phyloP scores from a whole-genome alignment of 306 rosid genomes.

The Sechiopsis laciniata region DNA sequence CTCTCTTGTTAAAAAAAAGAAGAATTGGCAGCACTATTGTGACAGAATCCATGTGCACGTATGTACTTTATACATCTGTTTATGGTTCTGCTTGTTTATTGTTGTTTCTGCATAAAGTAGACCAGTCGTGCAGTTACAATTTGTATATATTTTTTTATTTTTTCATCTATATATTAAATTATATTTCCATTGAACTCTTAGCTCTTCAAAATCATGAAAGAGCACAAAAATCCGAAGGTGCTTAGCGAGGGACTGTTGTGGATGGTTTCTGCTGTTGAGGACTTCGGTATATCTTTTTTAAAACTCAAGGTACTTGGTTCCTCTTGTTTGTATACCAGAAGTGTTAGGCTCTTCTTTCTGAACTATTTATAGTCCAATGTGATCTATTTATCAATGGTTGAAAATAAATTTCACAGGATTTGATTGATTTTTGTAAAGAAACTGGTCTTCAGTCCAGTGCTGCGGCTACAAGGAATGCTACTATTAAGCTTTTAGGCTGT shows the following conservation, averaged over 20 bases:
- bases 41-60: too few species aligned
- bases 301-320: slow-evolving; percentile 69
- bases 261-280: slow-evolving; percentile 97
- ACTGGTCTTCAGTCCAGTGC: slow-evolving; percentile 91
- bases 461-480: slow-evolving; percentile 89
- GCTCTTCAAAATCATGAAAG: slow-evolving; percentile 94
- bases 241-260: slow-evolving; percentile 92
- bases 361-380: not conserved
- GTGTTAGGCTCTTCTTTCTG: too few species aligned
- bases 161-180: slow-evolving; percentile 1
- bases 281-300: slow-evolving; percentile 77
- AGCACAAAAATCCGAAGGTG: slow-evolving; percentile 98
- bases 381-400: slow-evolving; percentile 4
- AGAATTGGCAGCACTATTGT: too few species aligned
- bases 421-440: slow-evolving; percentile 93
- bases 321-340: not conserved
- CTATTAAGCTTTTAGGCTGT: slow-evolving; percentile 89
- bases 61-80: not conserved
- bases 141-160: not conserved
- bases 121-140: not conserved
- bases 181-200: slow-evolving; percentile 18
- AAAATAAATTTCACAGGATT: slow-evolving; percentile 51
- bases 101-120: not conserved
- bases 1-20: too few species aligned
- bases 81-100: not conserved